These are phyloP conservation scores for Chlorella sp. DNA, from an alignment of 139 green algal genomes.

Conservation along the genomic window DNA sequence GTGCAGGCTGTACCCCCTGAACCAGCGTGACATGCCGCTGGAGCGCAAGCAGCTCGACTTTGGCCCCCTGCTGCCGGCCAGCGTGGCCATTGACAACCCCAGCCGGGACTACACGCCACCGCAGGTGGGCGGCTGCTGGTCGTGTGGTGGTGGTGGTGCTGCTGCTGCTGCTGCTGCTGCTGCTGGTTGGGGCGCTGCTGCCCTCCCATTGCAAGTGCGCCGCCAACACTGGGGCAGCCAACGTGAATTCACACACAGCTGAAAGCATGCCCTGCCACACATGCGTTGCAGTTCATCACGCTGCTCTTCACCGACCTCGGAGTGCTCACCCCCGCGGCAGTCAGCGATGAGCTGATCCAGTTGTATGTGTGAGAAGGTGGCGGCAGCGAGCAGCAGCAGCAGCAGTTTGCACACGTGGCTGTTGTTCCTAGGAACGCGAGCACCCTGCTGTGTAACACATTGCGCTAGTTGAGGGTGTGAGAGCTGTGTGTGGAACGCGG, in stretches of 20 bases:
- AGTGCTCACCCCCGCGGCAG: slow-evolving; percentile 93
- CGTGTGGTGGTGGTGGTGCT: not conserved
- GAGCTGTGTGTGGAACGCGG: too few relatives aligned
- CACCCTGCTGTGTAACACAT: not conserved
- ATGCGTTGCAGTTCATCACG: slow-evolving; percentile 66
- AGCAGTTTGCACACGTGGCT: not conserved
- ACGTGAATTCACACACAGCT: not conserved
- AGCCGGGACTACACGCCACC: slow-evolving; percentile 95
- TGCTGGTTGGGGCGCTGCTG: too few relatives aligned
- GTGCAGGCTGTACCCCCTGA: slow-evolving; percentile 37
- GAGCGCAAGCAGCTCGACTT: slow-evolving; percentile 86
- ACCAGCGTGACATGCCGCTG: slow-evolving; percentile 79
- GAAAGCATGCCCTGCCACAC: not conserved
- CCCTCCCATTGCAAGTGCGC: not conserved
- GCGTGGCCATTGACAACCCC: slow-evolving; percentile 80
- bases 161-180: not conserved
- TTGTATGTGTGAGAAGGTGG: slow-evolving; percentile 74
- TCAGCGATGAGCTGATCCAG: slow-evolving; percentile 97
- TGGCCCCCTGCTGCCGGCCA: slow-evolving; percentile 73
- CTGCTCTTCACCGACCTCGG: slow-evolving; percentile 90
- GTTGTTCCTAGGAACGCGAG: not conserved
- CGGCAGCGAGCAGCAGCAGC: not conserved
- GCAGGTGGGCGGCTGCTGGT: not conserved
- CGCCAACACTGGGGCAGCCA: not conserved
- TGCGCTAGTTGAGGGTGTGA: too few relatives aligned